phyloP scores from a whole-genome alignment of 2,329 filamentous ascomycete species.

The Tricladium varicosporioides region DNA sequence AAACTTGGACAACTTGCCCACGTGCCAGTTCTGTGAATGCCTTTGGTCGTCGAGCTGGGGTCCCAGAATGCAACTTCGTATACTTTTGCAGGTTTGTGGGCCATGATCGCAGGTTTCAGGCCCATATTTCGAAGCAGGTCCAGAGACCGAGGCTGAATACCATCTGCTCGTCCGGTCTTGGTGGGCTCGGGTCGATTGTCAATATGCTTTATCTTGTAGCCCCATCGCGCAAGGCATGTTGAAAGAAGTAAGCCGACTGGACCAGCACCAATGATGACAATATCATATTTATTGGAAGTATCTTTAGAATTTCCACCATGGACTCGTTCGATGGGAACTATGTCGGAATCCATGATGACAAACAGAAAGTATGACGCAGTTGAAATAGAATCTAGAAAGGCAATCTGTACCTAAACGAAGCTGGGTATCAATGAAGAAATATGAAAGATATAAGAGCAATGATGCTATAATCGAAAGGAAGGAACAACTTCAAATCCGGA shows the following conservation, averaged over 20 bases:
- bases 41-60: constrained; percentile 50
- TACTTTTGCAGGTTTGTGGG: constrained; percentile 80
- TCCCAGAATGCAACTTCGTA: constrained; percentile 78
- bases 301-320: background rate
- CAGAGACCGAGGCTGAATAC: constrained; percentile 85
- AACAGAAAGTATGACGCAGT: background rate
- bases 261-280: constrained; percentile 84
- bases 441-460: background rate
- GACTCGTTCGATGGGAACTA: background rate
- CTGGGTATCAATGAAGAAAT: background rate
- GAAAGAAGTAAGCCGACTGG: constrained; percentile 86
- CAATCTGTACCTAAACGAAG: background rate
- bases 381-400: background rate
- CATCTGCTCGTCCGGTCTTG: constrained; percentile 81
- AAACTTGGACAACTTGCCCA: constrained; percentile 91
- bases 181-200: constrained; percentile 88
- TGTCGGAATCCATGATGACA: background rate
- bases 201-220: constrained; percentile 92
- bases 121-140: constrained; percentile 89
- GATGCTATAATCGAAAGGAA: background rate
- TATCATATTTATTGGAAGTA: constrained; percentile 48
- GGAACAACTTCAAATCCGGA: background rate
- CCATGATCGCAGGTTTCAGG: constrained; percentile 84
- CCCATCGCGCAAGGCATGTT: constrained; percentile 85
- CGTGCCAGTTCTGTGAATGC: constrained; percentile 64